Conservation (phyloP, 2,329 filamentous ascomycete genomes). For the Apiospora pterosperma region DNA sequence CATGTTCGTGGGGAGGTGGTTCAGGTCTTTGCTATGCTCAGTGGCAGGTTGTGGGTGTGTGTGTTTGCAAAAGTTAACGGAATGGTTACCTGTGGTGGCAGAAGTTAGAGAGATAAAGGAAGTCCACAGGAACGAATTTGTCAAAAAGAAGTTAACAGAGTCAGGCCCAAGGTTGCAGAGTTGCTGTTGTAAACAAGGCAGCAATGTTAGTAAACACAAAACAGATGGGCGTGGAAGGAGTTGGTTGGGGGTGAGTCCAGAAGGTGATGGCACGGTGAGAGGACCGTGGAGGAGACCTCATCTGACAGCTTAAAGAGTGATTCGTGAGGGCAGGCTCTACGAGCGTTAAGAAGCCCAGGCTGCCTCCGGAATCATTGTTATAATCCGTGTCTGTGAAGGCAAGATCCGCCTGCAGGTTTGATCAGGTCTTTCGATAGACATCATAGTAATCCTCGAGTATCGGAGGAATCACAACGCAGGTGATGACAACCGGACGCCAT, state of each 20-base stretch:
- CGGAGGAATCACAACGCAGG: no score
- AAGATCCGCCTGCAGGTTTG: not conserved
- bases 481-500: not conserved
- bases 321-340: not conserved
- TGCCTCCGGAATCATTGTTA: not conserved
- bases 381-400: not conserved
- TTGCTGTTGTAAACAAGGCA: not conserved
- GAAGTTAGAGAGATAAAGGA: not conserved
- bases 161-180: not conserved
- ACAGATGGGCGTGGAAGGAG: not conserved
- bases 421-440: not conserved
- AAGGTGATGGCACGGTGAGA: not conserved
- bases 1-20: not conserved
- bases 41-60: not conserved
- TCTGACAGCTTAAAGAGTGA: not conserved
- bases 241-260: not conserved
- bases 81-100: not conserved
- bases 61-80: not conserved
- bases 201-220: not conserved
- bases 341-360: not conserved
- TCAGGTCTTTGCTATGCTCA: not conserved
- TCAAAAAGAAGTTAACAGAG: not conserved
- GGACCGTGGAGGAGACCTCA: not conserved
- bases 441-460: not conserved
- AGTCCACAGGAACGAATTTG: no score